phyloP scores from a whole-genome alignment of 1,139 yeast genomes.

The Candida glucosophila region DNA sequence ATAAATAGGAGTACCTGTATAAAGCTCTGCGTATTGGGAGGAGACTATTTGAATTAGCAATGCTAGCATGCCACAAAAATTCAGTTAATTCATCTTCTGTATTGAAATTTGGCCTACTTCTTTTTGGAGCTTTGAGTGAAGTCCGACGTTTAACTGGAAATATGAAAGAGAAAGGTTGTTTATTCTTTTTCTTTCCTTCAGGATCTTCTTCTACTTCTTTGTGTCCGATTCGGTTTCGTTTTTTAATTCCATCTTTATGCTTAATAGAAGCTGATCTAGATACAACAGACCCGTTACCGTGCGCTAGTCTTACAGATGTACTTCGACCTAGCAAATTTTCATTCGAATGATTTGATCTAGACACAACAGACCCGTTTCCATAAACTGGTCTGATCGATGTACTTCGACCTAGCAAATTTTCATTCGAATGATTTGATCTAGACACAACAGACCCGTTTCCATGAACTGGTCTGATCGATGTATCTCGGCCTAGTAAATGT shows the following conservation, averaged over 20 bases:
- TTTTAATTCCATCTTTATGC: constrained; percentile 20
- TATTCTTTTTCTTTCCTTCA: constrained; percentile 2
- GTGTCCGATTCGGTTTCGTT: constrained; percentile 19
- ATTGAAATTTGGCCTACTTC: constrained; percentile 8
- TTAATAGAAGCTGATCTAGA: constrained; percentile 25
- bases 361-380: too few species aligned
- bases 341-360: too few species aligned
- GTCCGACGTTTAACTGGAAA: constrained; percentile 31
- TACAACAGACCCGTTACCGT: constrained; percentile 21
- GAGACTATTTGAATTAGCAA: constrained; percentile 16
- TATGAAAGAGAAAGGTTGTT: constrained; percentile 8
- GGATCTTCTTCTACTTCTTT: constrained; percentile 6
- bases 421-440: too few species aligned
- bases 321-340: neutral
- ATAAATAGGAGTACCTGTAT: constrained; percentile 14
- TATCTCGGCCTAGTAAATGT: too few species aligned
- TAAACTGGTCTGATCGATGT: too few species aligned
- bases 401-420: too few species aligned
- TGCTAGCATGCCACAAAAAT: constrained; percentile 16
- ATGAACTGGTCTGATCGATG: too few species aligned
- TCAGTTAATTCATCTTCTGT: constrained; percentile 17
- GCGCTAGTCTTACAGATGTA: neutral
- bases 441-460: too few species aligned
- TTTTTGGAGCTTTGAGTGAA: constrained; percentile 17
- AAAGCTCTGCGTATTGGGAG: constrained; percentile 22